A percentile compares a stretch with the other conserved stretches of the same genome.
Conservation (phyloP, 1,284 basidiomycete genomes). For the Afroboletus lepidellus region DNA sequence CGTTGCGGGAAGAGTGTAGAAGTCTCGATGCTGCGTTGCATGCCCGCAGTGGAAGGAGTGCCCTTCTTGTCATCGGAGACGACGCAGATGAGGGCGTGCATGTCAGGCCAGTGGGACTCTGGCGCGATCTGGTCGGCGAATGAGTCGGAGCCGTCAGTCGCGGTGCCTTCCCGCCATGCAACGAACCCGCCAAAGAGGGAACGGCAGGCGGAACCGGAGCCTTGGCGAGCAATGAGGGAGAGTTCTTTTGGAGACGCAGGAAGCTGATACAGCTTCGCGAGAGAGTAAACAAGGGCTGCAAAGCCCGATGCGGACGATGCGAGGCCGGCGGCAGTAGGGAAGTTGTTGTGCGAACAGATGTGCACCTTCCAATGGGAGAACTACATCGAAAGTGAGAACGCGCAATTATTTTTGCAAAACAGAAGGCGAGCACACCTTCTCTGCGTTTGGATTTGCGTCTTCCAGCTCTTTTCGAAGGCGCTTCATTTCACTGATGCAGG, state of each 20-base stretch:
- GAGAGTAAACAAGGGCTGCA: slow-evolving; percentile 89
- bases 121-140: slow-evolving; percentile 88
- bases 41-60: slow-evolving; percentile 91
- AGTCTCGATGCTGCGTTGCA: slow-evolving; percentile 97
- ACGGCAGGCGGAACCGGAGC: slow-evolving; percentile 95
- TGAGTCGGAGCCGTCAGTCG: slow-evolving; percentile 78
- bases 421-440: slow-evolving; percentile 54
- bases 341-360: slow-evolving; percentile 97
- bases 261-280: slow-evolving; percentile 88
- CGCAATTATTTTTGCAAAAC: slow-evolving; percentile 1
- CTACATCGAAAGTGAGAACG: slow-evolving; percentile 37
- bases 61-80: slow-evolving; percentile 97
- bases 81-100: slow-evolving; percentile 97
- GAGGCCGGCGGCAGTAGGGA: slow-evolving; percentile 97
- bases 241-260: slow-evolving; percentile 66
- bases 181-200: slow-evolving; percentile 98
- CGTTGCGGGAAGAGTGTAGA: slow-evolving; percentile 88
- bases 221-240: slow-evolving; percentile 93
- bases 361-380: slow-evolving; percentile 75
- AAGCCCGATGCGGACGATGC: slow-evolving; percentile 98
- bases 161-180: slow-evolving; percentile 75
- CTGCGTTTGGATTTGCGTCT: slow-evolving; percentile 57
- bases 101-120: slow-evolving; percentile 88
- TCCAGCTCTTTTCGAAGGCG: slow-evolving; percentile 75
- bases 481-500: slow-evolving; percentile 90